Evolutionary conservation across 306 rosid species (phyloP).

Genomic region (Luffa acutangula): DNA sequence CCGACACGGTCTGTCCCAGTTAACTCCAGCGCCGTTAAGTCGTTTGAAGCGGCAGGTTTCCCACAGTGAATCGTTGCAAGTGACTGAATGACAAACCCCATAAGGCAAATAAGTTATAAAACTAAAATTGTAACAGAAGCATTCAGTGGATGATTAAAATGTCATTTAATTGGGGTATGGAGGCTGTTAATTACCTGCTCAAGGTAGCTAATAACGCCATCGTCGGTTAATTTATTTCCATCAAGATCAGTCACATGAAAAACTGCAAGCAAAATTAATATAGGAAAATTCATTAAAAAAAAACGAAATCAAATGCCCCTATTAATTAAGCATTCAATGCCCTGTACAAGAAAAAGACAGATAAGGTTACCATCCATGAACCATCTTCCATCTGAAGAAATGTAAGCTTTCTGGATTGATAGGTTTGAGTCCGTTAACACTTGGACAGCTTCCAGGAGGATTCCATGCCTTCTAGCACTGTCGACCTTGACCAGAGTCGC

Average conservation of each 20-base stretch:
- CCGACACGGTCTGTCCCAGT: conserved; percentile 90
- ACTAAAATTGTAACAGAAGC: background rate
- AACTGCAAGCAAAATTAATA: conserved; percentile 31
- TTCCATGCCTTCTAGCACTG: conserved; percentile 83
- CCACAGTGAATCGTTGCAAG: conserved; percentile 52
- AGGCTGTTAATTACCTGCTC: conserved; percentile 55
- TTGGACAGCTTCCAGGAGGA: conserved; percentile 82
- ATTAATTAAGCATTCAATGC: background rate
- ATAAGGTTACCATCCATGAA: conserved; percentile 79
- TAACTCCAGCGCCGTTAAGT: conserved; percentile 63
- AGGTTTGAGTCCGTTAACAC: conserved; percentile 76
- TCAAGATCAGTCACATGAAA: conserved; percentile 78
- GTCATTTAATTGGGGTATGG: background rate
- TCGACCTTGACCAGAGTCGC: conserved; percentile 92
- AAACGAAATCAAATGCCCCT: background rate
- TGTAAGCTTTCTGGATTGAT: conserved; percentile 71
- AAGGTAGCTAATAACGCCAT: conserved; percentile 56
- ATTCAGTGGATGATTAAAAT: background rate
- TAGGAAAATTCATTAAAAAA: background rate
- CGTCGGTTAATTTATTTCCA: conserved; percentile 72
- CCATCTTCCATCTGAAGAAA: conserved; percentile 92
- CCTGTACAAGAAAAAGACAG: background rate
- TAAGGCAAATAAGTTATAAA: background rate
- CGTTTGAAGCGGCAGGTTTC: conserved; percentile 23
- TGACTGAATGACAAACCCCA: conserved; percentile 34